Conservation (phyloP, 1,139 yeast genomes). For the Debaryomycetaceae sp. region DNA sequence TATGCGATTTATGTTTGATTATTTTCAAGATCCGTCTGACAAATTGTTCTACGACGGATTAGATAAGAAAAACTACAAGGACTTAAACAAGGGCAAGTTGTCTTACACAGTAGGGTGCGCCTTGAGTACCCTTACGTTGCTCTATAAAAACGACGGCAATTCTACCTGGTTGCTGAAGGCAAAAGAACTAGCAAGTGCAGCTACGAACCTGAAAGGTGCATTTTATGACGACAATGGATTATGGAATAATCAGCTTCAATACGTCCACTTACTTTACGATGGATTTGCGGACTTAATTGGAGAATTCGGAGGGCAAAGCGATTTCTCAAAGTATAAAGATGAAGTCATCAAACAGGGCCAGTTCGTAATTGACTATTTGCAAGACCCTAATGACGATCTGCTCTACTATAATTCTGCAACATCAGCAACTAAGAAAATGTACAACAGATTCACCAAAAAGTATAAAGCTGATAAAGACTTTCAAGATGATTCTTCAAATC, state of each 20-base stretch:
- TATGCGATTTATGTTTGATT: slow-evolving; percentile 22
- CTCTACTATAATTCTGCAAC: slow-evolving; percentile 15
- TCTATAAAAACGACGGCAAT: slow-evolving; percentile 15
- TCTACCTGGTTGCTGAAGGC: slow-evolving; percentile 14
- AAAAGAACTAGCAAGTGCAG: slow-evolving; percentile 14
- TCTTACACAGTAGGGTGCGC: slow-evolving; percentile 36
- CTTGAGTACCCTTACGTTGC: slow-evolving; percentile 29
- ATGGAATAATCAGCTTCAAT: slow-evolving; percentile 25
- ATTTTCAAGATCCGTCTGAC: slow-evolving; percentile 27
- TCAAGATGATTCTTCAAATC: slow-evolving; percentile 5
- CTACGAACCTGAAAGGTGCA: slow-evolving; percentile 19
- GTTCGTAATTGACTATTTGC: slow-evolving; percentile 19
- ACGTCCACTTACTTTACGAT: slow-evolving; percentile 22
- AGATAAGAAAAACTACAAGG: slow-evolving; percentile 14
- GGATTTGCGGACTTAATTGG: slow-evolving; percentile 22
- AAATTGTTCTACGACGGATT: slow-evolving; percentile 32
- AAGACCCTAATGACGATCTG: slow-evolving; percentile 18
- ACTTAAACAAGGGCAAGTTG: slow-evolving; percentile 30
- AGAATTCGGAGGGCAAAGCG: slow-evolving; percentile 8
- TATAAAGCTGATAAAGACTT: slow-evolving; percentile 8
- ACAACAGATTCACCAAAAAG: slow-evolving; percentile 8
- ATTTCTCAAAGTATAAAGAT: slow-evolving; percentile 10
- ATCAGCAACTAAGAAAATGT: slow-evolving; percentile 10
- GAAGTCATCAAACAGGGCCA: slow-evolving; percentile 22
- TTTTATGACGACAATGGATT: slow-evolving; percentile 17